Percentiles rank a stretch among this genome's conserved stretches.
phyloP scores from a whole-genome alignment of 129 eudicot species.

The Centella asiatica region DNA sequence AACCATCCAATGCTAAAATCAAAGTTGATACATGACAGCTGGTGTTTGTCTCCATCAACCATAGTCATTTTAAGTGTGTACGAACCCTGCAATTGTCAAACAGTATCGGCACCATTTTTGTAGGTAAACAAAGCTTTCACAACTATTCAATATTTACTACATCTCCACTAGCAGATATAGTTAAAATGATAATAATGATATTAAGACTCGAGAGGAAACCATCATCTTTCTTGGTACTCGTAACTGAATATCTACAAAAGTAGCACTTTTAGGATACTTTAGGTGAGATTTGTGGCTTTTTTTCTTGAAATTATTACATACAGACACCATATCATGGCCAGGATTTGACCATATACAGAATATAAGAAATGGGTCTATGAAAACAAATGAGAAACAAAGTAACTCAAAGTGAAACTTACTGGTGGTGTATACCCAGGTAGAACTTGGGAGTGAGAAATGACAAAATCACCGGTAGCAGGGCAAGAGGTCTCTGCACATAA shows the following conservation, averaged over 20 bases:
- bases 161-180: too few species aligned
- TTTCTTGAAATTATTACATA: background rate
- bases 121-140: background rate
- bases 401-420: constrained; percentile 38
- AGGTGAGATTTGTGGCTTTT: background rate
- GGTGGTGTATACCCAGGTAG: constrained; percentile 85
- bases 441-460: constrained; percentile 57
- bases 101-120: background rate
- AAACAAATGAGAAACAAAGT: background rate
- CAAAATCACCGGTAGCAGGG: constrained; percentile 67
- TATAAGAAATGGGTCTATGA: too few species aligned
- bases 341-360: background rate
- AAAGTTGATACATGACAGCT: constrained; percentile 21
- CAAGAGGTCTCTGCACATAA: constrained; percentile 64
- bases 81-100: constrained; percentile 3
- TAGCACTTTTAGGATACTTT: background rate
- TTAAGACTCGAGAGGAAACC: too few species aligned
- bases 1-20: constrained; percentile 19
- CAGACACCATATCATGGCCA: background rate
- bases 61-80: constrained; percentile 15
- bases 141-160: too few species aligned
- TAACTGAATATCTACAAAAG: too few species aligned
- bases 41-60: constrained; percentile 9
- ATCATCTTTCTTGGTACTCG: too few species aligned
- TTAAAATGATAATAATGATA: too few species aligned